Evolutionary conservation across 192 early-diverging fungal genomes (phyloP).

Genomic region (Coemansia sp.): DNA sequence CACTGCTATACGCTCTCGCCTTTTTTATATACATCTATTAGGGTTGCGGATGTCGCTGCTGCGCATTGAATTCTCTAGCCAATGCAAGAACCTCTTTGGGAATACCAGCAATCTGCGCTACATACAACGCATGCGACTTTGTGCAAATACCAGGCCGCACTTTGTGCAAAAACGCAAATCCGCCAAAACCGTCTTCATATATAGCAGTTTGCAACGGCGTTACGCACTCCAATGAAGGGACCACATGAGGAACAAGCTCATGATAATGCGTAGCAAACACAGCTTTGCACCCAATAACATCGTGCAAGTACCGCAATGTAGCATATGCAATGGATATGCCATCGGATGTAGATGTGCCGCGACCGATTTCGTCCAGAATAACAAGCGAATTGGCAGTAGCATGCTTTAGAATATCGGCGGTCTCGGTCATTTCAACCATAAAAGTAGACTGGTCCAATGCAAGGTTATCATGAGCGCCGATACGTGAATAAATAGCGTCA

Average conservation of each 20-base stretch:
- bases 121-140: conserved; percentile 70
- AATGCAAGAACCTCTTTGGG: conserved; percentile 50
- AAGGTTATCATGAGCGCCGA: conserved; percentile 70
- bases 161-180: conserved; percentile 63
- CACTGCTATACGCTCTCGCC: too few relatives aligned
- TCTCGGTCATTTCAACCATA: conserved; percentile 88
- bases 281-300: conserved; percentile 59
- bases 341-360: conserved; percentile 62
- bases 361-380: conserved; percentile 90
- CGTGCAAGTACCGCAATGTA: conserved; percentile 60
- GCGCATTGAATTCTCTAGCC: conserved; percentile 35
- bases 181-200: conserved; percentile 37
- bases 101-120: conserved; percentile 69
- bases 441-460: conserved; percentile 76
- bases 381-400: conserved; percentile 69
- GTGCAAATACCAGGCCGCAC: conserved; percentile 66
- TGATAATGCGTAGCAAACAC: conserved; percentile 82
- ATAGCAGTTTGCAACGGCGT: conserved; percentile 35
- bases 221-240: conserved; percentile 22
- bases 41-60: background rate
- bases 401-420: conserved; percentile 74
- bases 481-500: conserved; percentile 73
- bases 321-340: conserved; percentile 74
- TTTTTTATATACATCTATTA: background rate
- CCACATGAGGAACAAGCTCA: conserved; percentile 61